phyloP scores from a whole-genome alignment of 139 green algal species.

The Microglena sp. region DNA sequence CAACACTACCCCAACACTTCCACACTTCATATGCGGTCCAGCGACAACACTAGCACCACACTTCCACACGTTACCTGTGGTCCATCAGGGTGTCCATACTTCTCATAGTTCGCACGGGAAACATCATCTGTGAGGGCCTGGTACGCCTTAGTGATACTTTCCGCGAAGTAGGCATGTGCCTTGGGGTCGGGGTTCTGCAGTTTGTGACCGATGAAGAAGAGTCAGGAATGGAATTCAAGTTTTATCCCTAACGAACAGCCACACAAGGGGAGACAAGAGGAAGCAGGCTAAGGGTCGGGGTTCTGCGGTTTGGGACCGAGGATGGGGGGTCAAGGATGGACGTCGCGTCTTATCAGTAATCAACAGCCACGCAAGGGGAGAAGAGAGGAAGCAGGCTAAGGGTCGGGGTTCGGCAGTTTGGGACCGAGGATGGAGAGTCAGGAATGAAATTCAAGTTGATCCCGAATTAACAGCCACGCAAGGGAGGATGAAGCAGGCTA shows the following conservation, averaged over 20 bases:
- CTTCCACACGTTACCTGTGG: too few relatives aligned
- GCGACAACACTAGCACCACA: too few relatives aligned
- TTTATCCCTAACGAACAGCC: background rate
- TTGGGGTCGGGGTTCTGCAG: constrained; percentile 73
- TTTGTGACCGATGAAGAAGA: background rate
- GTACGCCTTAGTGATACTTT: constrained; percentile 73
- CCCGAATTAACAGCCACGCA: too few relatives aligned
- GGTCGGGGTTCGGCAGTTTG: too few relatives aligned
- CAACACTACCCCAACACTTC: too few relatives aligned
- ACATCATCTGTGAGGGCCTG: constrained; percentile 61
- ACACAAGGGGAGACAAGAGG: background rate
- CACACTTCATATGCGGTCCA: too few relatives aligned
- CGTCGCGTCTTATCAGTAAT: too few relatives aligned
- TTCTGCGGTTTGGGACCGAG: background rate
- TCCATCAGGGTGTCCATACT: constrained; percentile 84
- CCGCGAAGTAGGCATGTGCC: constrained; percentile 72
- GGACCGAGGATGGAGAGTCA: too few relatives aligned
- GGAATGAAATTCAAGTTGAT: too few relatives aligned
- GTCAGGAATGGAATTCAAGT: background rate
- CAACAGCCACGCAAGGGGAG: too few relatives aligned
- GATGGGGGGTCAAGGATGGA: background rate
- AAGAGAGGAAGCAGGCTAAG: too few relatives aligned
- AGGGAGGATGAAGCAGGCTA: too few relatives aligned
- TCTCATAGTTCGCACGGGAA: constrained; percentile 73
- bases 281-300: background rate